Conservation (phyloP, 805 yeast genomes). For the Candida awuae region DNA sequence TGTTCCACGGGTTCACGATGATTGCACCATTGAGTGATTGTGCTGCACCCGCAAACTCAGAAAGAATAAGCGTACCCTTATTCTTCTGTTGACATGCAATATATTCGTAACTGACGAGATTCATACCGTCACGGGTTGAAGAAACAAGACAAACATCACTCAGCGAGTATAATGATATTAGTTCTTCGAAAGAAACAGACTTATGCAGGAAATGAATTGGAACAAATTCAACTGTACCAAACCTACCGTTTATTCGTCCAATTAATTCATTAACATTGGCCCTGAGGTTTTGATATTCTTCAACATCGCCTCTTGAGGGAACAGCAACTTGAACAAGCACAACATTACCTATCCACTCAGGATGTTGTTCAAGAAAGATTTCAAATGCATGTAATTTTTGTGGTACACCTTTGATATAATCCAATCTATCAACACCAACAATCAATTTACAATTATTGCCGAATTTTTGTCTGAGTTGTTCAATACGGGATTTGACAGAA, state of each 20-base stretch:
- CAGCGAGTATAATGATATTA: constrained; percentile 76
- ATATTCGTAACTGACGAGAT: constrained; percentile 90
- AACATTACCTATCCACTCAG: constrained; percentile 97
- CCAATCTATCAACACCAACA: constrained; percentile 94
- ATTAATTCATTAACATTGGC: constrained; percentile 94
- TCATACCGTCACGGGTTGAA: constrained; percentile 98
- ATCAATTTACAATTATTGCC: constrained; percentile 74
- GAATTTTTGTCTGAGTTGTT: constrained; percentile 49
- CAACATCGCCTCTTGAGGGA: constrained; percentile 96
- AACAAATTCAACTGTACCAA: constrained; percentile 94
- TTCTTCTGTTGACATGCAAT: constrained; percentile 84
- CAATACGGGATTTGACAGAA: constrained; percentile 57
- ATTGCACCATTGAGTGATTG: constrained; percentile 92
- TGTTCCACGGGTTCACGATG: constrained; percentile 97
- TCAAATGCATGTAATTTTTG: constrained; percentile 96
- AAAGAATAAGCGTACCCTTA: constrained; percentile 78
- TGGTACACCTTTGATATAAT: constrained; percentile 96
- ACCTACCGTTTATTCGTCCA: constrained; percentile 92
- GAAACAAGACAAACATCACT: constrained; percentile 90
- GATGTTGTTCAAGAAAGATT: constrained; percentile 83
- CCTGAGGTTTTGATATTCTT: constrained; percentile 89
- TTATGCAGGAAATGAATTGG: constrained; percentile 97
- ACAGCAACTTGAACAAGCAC: constrained; percentile 95
- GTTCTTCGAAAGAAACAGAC: constrained; percentile 82
- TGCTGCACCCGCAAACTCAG: constrained; percentile 99